Conservation (phyloP, 176 grass and related monocot species). For the Rhipidocladum racemiflorum region DNA sequence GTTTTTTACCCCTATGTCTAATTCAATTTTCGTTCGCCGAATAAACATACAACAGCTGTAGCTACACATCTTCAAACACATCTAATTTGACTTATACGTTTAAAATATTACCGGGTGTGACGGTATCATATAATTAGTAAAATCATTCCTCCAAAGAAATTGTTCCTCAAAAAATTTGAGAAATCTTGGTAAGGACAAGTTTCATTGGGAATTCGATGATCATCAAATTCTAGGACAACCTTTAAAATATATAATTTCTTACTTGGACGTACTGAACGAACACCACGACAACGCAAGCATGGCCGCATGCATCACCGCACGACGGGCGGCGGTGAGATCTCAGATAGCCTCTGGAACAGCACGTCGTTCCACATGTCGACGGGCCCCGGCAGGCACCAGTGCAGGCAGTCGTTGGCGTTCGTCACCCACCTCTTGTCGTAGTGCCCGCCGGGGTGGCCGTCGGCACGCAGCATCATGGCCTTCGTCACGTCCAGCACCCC, state of each 20-base stretch:
- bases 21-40: no score
- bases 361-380: slow-evolving; percentile 82
- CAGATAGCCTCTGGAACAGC: slow-evolving; percentile 24
- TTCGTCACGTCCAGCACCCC: slow-evolving; percentile 73
- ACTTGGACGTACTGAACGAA: not conserved
- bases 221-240: no score
- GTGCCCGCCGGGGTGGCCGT: slow-evolving; percentile 63
- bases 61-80: no score
- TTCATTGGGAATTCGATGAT: no score
- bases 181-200: no score
- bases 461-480: slow-evolving; percentile 89
- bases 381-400: slow-evolving; percentile 76
- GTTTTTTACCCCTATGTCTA: no score
- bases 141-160: no score
- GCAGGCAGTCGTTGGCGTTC: slow-evolving; percentile 71
- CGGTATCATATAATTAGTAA: no score
- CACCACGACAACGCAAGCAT: not conserved
- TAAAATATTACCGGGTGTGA: no score
- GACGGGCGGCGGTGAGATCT: slow-evolving; percentile 2
- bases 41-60: no score
- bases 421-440: slow-evolving; percentile 47
- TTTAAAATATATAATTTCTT: not conserved
- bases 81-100: no score
- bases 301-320: not conserved
- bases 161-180: no score